Base-by-base conservation (phyloP, 208 protist species). In the Trypanosoma cruzi region DNA sequence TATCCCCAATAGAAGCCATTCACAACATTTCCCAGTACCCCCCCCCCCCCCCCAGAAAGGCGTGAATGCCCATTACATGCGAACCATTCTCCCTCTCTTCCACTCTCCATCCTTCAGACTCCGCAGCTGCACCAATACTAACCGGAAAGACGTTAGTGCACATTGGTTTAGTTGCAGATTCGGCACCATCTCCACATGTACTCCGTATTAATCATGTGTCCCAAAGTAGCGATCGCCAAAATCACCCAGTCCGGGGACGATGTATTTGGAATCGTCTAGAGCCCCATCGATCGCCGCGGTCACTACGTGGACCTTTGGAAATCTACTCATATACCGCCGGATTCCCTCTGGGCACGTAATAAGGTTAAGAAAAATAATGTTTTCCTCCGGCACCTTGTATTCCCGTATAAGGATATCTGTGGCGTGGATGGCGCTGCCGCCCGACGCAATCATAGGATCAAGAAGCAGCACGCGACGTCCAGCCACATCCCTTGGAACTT, bases 181-280 rank as follows among this genome's bases (percentile, higher is more conserved):
- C 48, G 7, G 8, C 22, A 4, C 24, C 48, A 11, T 52, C 11
- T 26, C 6, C 4, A 26, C 8, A 26, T 31, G 29, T 18, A 40
- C 20, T 68, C 49, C 57, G 31, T 26, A 34, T 68, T 60, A 69
- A n/a, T 84, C 75, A 7, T 86, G 73, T 32, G 92, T 98, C 65
- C 97, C 96, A 73, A 99, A 99, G 83, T 98, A 99, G 32, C 97
- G 86, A 68, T 99, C 96, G 14, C 98, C 97, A 81, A 99, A 99
- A 81, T 99, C 97, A 40, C 98, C 98, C 13, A 99, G 82, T 37
- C 97, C 97, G 28, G 98, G 98, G 6, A 98, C 36, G 64, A 99
- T 99, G 80, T 97, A 99, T 71, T 92, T 95, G 24, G 92, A 66
- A 46, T 84, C 77, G 73, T 99, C 89, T 32, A 99, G 81, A 48